Base-by-base conservation (phyloP, 441 rosid species). In the Melastoma candidum region DNA sequence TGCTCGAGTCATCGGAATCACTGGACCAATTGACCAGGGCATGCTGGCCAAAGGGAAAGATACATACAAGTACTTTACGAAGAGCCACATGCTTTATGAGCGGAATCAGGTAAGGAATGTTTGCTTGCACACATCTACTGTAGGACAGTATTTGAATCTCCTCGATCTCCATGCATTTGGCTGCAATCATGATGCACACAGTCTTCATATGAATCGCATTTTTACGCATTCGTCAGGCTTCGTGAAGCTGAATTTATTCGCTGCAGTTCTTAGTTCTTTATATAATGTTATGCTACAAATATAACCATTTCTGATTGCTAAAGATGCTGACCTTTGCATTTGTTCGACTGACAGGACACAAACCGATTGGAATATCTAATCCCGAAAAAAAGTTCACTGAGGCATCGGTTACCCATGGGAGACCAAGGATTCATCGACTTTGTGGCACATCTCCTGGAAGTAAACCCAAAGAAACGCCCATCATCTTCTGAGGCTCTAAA, bases 361-460 rank as follows among this genome's bases (percentile, higher is more conserved):
- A 88, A 68, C 76, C 75, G 84, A 69, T 69, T 92, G 62, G 97
- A 92, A 56, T 88, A 84, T 67, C 63, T 88, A 64, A 84, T 92
- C 60, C 95, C 95, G 0, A 88, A 92, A 71, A 85, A 80, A 80
- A 76, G 96, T 58, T 88, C 95, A 26, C 61, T 88, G 65, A 76
- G 87, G 73, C 96, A 82, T 65, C 77, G 98, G 29, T 63, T 92
- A 63, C 94, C 92, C 7, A 92, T 88, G 95, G 98, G 98, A 45
- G 98, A 92, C 68, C 96, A 84, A 71, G 97, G 92, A 27, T 92
- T 92, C 75, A 74, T 84, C 8, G 95, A 85, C 59, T 92, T 92
- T 66, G 90, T 92, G 7, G 68, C 66, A 27, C 79, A 88, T 79
- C 71, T 92, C 74, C 95, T 92, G 24, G 92, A 83, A 76, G 71